A percentile compares a stretch with the other conserved stretches of the same genome.
These are phyloP conservation scores for Colletotrichum ledebouriae DNA, from an alignment of 2,329 filamentous ascomycete species.

Conservation along the genomic window DNA sequence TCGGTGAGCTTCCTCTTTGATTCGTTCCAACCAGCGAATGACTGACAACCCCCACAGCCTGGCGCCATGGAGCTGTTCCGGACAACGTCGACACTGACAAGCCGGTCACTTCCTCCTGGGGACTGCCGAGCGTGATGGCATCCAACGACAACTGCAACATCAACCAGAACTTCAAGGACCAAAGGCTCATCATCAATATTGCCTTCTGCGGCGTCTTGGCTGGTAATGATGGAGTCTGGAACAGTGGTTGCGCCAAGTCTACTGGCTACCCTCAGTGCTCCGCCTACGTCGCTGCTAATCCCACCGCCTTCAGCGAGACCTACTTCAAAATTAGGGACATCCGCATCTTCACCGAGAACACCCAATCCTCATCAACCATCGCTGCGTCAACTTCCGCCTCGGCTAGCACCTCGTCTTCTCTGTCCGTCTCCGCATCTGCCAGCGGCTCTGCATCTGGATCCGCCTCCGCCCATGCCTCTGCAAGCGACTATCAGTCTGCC, in stretches of 20 bases:
- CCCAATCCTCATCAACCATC: constrained; percentile 34
- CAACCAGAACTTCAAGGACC: constrained; percentile 70
- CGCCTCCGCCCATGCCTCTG: not conserved
- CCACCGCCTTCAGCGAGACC: constrained; percentile 52
- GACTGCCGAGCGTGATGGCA: constrained; percentile 72
- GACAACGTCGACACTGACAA: constrained; percentile 52
- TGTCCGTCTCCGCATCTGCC: not conserved
- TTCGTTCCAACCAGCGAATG: not conserved
- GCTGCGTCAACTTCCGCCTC: constrained; percentile 47
- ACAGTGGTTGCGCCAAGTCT: constrained; percentile 45
- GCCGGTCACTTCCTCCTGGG: constrained; percentile 76
- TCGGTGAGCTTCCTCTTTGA: constrained; percentile 41
- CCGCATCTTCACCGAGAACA: constrained; percentile 49
- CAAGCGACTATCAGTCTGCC: not conserved
- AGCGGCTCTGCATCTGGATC: constrained; percentile 1
- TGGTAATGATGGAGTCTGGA: constrained; percentile 52
- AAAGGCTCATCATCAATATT: constrained; percentile 82
- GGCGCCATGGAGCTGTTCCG: constrained; percentile 51
- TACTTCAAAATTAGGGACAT: constrained; percentile 62
- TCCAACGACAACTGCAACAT: constrained; percentile 73
- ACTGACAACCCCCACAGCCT: constrained; percentile 44
- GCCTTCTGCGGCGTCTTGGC: constrained; percentile 82
- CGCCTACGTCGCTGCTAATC: constrained; percentile 54
- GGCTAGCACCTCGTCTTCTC: not conserved
- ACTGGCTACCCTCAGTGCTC: constrained; percentile 50